Base-by-base conservation (phyloP, 805 yeast genomes). In the Dipodascopsis tothii region DNA sequence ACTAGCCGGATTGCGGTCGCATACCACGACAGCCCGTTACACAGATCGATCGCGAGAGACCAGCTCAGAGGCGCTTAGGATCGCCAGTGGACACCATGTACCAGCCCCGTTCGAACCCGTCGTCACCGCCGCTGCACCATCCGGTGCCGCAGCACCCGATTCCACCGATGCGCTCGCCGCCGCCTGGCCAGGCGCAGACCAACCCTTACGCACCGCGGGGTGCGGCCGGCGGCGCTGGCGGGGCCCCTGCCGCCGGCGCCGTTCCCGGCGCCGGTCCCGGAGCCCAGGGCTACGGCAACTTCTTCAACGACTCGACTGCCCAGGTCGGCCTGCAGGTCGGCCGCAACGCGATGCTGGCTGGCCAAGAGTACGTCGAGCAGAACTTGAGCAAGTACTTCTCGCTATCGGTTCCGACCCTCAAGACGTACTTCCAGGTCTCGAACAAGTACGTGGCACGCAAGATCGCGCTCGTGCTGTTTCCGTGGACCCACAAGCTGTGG, bases 341-440 rank as follows among this genome's bases (percentile, higher is more conserved):
- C 28, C 83, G 84, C 57, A 75, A 76, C 41, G 95, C 96, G 1
- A 74, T 92, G 46, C 75, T 77, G 52, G 83, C 85, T 23, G 85
- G 92, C 20, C 84, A 84, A 55, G 81, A 80, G 50, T 84, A 83
- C 63, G 63, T 86, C 61, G 84, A 84, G 54, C 80, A 80, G 48
- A 85, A 83, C 63, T 59, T 78, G 43, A 72, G 73, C 44, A 69
- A 68, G 51, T 72, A 71, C 50, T 70, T 74, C 22, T 63, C 70
- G 16, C 64, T 72, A 21, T 61, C 72, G 16, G 36, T 42, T 43
- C 51, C 51, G 16, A 80, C 83, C 43, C 65, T 92, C 55, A 80
- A 86, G 52, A 84, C 80, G 66, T 88, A 88, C 64, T 94, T 92
- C 71, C 85, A 84, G 64, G 96, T 92, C 17, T 81, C 94, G 37